These are phyloP conservation scores for Cerioporus squamosus DNA, from an alignment of 1,284 basidiomycete species.

Conservation along the genomic window DNA sequence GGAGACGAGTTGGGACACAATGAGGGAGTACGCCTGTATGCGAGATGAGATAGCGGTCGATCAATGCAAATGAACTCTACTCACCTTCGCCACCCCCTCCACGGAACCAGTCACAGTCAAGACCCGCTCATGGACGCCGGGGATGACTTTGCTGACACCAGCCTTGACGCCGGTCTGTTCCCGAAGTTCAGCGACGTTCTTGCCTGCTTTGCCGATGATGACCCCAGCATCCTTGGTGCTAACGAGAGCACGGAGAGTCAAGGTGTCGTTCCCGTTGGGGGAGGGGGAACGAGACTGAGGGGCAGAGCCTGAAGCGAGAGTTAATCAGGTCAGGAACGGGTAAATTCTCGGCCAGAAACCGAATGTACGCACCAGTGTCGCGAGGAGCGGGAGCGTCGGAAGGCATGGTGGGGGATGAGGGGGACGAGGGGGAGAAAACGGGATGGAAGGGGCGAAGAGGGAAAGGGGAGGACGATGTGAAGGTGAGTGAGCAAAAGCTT, in stretches of 20 bases:
- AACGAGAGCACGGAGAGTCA: slow-evolving; percentile 92
- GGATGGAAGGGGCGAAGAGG: slow-evolving; percentile 33
- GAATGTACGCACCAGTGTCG: slow-evolving; percentile 48
- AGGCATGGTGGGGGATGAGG: slow-evolving; percentile 52
- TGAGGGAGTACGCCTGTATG: slow-evolving; percentile 89
- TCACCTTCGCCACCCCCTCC: slow-evolving; percentile 88
- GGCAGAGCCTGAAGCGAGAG: slow-evolving; percentile 37
- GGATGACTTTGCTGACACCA: slow-evolving; percentile 97
- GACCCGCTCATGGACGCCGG: slow-evolving; percentile 96
- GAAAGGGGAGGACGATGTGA: slow-evolving; percentile 39
- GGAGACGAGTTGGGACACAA: slow-evolving; percentile 89
- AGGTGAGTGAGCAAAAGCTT: slow-evolving; percentile 31
- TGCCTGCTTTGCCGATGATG: slow-evolving; percentile 95
- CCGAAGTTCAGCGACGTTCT: slow-evolving; percentile 96
- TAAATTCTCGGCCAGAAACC: neutral
- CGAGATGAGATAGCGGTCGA: slow-evolving; percentile 12
- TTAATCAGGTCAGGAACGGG: slow-evolving; percentile 11
- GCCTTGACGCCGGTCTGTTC: slow-evolving; percentile 97
- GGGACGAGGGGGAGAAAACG: slow-evolving; percentile 33
- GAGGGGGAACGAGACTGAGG: slow-evolving; percentile 73
- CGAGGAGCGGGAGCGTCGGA: slow-evolving; percentile 59
- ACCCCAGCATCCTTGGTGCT: slow-evolving; percentile 96
- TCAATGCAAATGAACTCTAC: slow-evolving; percentile 15
- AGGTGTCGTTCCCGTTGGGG: slow-evolving; percentile 61
- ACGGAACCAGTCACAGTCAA: slow-evolving; percentile 92